These are phyloP conservation scores for Epichloe coenophiala DNA, from an alignment of 2,329 filamentous ascomycete species.

Conservation along the genomic window DNA sequence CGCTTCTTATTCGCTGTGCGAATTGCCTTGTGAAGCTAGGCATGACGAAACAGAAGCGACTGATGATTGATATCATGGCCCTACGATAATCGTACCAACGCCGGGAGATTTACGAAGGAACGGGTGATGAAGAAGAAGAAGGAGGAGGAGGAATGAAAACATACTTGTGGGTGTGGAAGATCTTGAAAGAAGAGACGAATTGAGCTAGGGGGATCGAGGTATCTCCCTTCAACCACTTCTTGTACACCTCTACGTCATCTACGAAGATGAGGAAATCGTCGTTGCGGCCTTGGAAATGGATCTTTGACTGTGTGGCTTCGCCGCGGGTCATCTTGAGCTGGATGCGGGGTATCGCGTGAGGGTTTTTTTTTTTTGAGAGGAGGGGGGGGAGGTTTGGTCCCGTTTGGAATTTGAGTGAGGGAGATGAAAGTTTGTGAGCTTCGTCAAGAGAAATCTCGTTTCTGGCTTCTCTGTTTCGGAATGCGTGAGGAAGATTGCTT, in stretches of 20 bases:
- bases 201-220: constrained; percentile 66
- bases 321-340: constrained; percentile 52
- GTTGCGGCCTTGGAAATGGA: constrained; percentile 66
- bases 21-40: too few species aligned
- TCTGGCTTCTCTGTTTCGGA: neutral
- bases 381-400: too few species aligned
- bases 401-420: neutral
- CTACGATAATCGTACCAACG: too few species aligned
- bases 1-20: too few species aligned
- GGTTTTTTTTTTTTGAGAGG: neutral
- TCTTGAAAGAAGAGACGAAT: constrained; percentile 77
- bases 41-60: too few species aligned
- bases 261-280: constrained; percentile 49
- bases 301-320: constrained; percentile 57
- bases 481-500: too few species aligned
- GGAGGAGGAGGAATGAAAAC: constrained; percentile 18
- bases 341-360: neutral
- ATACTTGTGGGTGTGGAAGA: constrained; percentile 84
- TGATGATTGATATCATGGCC: too few species aligned
- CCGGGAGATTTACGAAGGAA: neutral
- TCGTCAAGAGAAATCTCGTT: neutral
- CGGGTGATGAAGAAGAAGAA: neutral
- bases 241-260: constrained; percentile 46
- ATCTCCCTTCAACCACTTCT: constrained; percentile 68
- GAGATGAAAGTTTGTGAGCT: neutral